Evolutionary conservation across 2,329 filamentous ascomycete genomes (phyloP), one percentile per base, ranked within the genome.

Genomic region (Nemania sp.): DNA sequence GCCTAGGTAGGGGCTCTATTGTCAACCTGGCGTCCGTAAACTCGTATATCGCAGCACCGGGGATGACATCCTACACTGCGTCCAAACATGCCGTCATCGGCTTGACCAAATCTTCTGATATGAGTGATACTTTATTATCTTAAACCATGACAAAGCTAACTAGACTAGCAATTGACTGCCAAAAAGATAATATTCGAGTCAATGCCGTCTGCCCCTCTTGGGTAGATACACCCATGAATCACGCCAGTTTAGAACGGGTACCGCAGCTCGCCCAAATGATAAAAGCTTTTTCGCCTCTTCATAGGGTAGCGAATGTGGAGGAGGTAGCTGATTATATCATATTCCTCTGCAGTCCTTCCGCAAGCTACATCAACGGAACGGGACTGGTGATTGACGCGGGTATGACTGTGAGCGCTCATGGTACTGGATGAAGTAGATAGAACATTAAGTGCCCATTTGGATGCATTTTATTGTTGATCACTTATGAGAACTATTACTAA

Each of bases 11-110:
- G n/a, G 70, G 70, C 20, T 70, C 62, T 5, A 71, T 72, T 24
- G 51, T 72, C n/a, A 69, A 62, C n/a, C 43, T 71, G 1, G 70
- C 57, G 13, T 72, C 68, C 5, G 10, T 54, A 1, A 59, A 49
- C 29, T 69, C 68, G 0, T 68, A 47, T 8, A 26, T 68, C 8
- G 64, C 38, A 2, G 15, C 15, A 0, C 61, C 68, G 1, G 64
- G 59, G 2, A 69, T 66, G 57, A n/a, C 66, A 1, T 22, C 54
- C 0, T 72, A 72, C 29, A 58, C 52, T 0, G 62, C 64, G 15
- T 62, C 70, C 3, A 71, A 72, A 53, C 67, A 70, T 52, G 69
- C 69, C 5, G 26, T 71, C 1, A 53, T 71, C 1, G 71, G 63
- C 2, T 18, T 70, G 5, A 70, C 63, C 1, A 71, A 67, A 45